phyloP scores from a whole-genome alignment of 495 filamentous ascomycete species.

The Durotheca rogersii region DNA sequence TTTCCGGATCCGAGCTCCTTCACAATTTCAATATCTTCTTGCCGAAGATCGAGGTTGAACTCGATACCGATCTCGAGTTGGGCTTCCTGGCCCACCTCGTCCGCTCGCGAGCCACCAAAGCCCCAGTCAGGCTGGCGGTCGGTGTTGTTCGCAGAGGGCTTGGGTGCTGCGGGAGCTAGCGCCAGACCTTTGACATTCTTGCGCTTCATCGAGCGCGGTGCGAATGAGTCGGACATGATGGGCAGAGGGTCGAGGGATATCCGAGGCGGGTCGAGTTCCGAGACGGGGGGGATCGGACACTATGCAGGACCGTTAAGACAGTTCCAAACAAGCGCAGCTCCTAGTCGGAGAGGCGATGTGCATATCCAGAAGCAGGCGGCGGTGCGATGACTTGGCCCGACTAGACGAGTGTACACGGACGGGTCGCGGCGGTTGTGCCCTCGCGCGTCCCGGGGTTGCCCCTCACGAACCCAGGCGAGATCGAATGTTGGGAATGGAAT shows the following conservation, averaged over 20 bases:
- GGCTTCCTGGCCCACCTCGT: conserved; percentile 61
- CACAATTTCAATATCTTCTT: conserved; percentile 87
- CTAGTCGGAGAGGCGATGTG: conserved; percentile 8
- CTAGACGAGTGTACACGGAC: no score
- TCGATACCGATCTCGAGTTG: conserved; percentile 95
- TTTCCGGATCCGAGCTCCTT: conserved; percentile 96
- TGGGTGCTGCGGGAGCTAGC: conserved; percentile 66
- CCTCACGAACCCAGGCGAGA: conserved; percentile 21
- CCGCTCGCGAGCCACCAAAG: conserved; percentile 52
- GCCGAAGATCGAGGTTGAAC: conserved; percentile 87
- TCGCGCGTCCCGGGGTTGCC: conserved; percentile 19
- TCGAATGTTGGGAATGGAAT: conserved; percentile 13
- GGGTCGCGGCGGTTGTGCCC: conserved; percentile 11
- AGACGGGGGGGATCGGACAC: conserved; percentile 5
- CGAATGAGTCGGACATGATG: conserved; percentile 81
- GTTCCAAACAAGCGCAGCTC: conserved; percentile 10
- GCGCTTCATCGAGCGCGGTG: conserved; percentile 89
- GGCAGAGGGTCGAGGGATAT: conserved; percentile 8
- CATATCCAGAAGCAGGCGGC: conserved; percentile 18
- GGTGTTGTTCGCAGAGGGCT: conserved; percentile 45
- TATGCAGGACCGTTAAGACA: conserved; percentile 7
- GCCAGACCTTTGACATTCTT: conserved; percentile 98
- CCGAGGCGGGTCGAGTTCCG: conserved; percentile 4
- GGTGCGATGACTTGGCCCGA: background rate
- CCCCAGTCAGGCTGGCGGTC: conserved; percentile 56